Evolutionary conservation across 2,329 filamentous ascomycete species (phyloP), one percentile per base, ranked within the genome.

Genomic region (Penicillium thymicola): DNA sequence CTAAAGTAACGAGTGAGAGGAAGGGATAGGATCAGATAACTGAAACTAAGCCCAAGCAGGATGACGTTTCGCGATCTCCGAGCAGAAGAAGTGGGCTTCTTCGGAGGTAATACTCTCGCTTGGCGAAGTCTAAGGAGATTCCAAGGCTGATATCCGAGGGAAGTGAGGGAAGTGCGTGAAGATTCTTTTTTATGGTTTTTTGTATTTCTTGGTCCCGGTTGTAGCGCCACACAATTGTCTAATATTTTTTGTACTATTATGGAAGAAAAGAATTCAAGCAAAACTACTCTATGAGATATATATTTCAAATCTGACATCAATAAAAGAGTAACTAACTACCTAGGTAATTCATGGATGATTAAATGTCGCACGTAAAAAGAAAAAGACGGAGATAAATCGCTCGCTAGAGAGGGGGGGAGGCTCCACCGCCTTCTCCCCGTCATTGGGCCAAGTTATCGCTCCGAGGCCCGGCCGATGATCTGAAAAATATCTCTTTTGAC

Each of bases 1-100:
- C 30, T 32, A 32, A 54, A 21, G 47, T 21, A 65, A 56, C 64
- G 63, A 66, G 64, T 66, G 28, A 64, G 57, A 65, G 25, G 23
- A 9, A 42, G 41, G 57, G 32, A 59, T 14, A 55, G 54, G 59
- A 66, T 66, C 64, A 66, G 64, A 66, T 66, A 66, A 64, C 42
- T 57, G 40, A 48, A 45, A 66, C 61, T 62, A 62, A 53, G 48
- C 59, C 60, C 37, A 57, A 59, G 55, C 28, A 49, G 57, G 60
- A 43, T 62, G 62, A 65, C 59, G 52, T 64, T 58, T 56, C 37
- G 56, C 28, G 51, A 58, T 58, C 52, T 55, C 48, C 51, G 55
- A 50, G 28, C 18, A 51, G 25, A 43, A 53, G 48, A 49, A 46
- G 60, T 61, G 59, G 58, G 54, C 50, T 57, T 44, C 54, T 59